These are phyloP conservation scores for Rutstroemia sydowiana DNA, from an alignment of 2,329 filamentous ascomycete species.

Conservation along the genomic window DNA sequence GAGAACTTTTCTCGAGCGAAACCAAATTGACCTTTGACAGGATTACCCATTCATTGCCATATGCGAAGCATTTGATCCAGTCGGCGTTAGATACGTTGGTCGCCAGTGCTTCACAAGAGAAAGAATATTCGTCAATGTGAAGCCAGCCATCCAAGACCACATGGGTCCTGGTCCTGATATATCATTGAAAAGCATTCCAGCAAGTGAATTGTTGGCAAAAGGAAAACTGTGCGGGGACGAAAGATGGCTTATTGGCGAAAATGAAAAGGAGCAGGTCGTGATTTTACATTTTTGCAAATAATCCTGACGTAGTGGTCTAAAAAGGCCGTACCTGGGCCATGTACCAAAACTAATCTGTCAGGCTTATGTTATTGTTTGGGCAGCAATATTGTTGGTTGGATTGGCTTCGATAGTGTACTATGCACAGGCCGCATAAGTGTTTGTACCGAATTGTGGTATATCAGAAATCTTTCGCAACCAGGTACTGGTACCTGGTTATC, in stretches of 20 bases:
- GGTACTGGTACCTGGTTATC: too few species aligned
- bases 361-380: too few species aligned
- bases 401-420: too few species aligned
- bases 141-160: conserved; percentile 31
- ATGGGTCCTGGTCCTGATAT: conserved; percentile 30
- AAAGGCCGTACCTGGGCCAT: not conserved
- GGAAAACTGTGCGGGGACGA: conserved; percentile 53
- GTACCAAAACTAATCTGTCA: too few species aligned
- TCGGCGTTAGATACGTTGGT: conserved; percentile 40
- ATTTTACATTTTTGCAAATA: not conserved
- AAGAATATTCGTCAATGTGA: conserved; percentile 38
- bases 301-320: not conserved
- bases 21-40: conserved; percentile 19
- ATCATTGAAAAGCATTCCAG: conserved; percentile 27
- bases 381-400: too few species aligned
- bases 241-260: conserved; percentile 55
- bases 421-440: too few species aligned
- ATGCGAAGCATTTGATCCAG: conserved; percentile 38
- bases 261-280: conserved; percentile 41
- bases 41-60: conserved; percentile 45
- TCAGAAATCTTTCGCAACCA: too few species aligned
- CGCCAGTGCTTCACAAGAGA: conserved; percentile 42
- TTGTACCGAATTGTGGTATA: too few species aligned
- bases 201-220: conserved; percentile 35
- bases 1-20: not conserved